Conservation (phyloP, 1,284 basidiomycete genomes). For the Singerocomus inundabilis region DNA sequence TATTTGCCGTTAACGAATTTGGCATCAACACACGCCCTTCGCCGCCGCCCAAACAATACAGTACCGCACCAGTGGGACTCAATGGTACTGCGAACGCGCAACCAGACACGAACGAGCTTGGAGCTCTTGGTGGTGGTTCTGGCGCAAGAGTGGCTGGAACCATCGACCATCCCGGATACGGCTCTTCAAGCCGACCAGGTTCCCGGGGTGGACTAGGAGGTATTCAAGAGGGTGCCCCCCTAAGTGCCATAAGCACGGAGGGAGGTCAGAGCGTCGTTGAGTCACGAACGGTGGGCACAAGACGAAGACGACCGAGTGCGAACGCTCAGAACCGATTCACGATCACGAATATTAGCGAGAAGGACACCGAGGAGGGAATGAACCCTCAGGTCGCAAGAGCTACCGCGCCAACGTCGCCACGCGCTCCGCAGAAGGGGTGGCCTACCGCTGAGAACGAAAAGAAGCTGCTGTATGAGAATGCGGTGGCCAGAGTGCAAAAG, state of each 20-base stretch:
- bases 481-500: constrained; percentile 58
- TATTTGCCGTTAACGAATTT: constrained; percentile 14
- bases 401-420: constrained; percentile 11
- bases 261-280: constrained; percentile 3
- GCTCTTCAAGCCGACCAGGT: constrained; percentile 16
- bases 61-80: constrained; percentile 29
- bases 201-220: constrained; percentile 26
- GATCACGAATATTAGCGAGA: constrained; percentile 37
- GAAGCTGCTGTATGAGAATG: constrained; percentile 60
- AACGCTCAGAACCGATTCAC: constrained; percentile 34
- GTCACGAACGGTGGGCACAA: constrained; percentile 2
- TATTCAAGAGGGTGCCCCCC: constrained; percentile 22
- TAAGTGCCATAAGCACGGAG: constrained; percentile 2
- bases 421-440: constrained; percentile 37
- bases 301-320: constrained; percentile 29
- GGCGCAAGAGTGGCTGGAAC: constrained; percentile 17
- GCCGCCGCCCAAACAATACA: constrained; percentile 27
- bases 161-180: constrained; percentile 30
- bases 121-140: constrained; percentile 33
- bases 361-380: constrained; percentile 31
- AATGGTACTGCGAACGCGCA: constrained; percentile 14
- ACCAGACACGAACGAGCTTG: constrained; percentile 22
- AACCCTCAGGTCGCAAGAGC: constrained; percentile 24
- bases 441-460: constrained; percentile 67
- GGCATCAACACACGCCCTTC: constrained; percentile 5